A percentile compares a stretch with the other conserved stretches of the same genome.
Evolutionary conservation across 192 early-diverging fungal species (phyloP).

Genomic region (Coemansia sp.): DNA sequence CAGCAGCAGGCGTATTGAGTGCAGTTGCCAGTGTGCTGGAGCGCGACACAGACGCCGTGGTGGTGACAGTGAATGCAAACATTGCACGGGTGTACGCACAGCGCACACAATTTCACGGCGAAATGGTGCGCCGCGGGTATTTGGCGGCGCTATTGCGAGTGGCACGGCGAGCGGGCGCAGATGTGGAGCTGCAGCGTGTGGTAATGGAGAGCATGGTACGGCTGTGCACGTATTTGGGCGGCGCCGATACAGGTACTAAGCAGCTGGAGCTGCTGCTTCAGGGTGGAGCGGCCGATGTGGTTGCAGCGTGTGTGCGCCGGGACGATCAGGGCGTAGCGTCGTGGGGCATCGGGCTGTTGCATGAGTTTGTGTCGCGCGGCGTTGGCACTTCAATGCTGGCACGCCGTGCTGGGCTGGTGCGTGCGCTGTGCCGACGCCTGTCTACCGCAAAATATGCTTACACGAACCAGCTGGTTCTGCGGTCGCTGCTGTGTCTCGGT

Average conservation of each 20-base stretch:
- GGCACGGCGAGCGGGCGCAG: constrained; percentile 15
- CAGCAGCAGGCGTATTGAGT: constrained; percentile 19
- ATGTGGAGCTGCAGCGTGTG: constrained; percentile 32
- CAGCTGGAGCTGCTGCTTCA: constrained; percentile 36
- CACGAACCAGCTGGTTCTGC: constrained; percentile 52
- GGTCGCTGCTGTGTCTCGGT: constrained; percentile 46
- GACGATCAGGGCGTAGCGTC: constrained; percentile 46
- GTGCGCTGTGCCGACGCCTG: constrained; percentile 42
- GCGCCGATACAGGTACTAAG: constrained; percentile 1
- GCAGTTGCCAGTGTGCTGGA: constrained; percentile 14
- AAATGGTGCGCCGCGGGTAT: constrained; percentile 31
- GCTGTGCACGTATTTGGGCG: constrained; percentile 39
- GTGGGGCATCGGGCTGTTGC: constrained; percentile 52
- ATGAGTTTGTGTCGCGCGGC: constrained; percentile 49
- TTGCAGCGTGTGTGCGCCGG: constrained; percentile 32
- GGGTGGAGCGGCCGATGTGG: constrained; percentile 29
- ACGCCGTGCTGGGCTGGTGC: constrained; percentile 27
- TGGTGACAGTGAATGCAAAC: constrained; percentile 18
- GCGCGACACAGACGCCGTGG: constrained; percentile 4
- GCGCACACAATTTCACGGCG: constrained; percentile 20
- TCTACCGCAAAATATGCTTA: constrained; percentile 39
- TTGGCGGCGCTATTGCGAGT: constrained; percentile 38
- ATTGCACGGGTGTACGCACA: constrained; percentile 28
- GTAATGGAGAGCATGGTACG: constrained; percentile 45
- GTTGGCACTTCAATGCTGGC: constrained; percentile 35